A percentile compares a stretch with the other conserved stretches of the same genome.
Conservation (phyloP, 2,329 filamentous ascomycete species). For the Trichoderma polysporum region DNA sequence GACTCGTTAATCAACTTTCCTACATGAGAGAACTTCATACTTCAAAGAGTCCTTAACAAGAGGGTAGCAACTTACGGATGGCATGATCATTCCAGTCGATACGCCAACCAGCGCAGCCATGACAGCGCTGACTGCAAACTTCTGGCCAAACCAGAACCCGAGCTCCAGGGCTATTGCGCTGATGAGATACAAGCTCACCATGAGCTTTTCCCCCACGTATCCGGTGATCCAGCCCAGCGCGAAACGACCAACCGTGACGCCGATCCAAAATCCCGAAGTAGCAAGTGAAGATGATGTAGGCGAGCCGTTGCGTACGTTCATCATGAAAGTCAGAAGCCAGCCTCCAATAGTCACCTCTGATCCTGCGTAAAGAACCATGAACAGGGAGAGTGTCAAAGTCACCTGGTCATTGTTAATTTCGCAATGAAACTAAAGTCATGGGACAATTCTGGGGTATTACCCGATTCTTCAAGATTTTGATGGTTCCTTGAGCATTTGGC, state of each 20-base stretch:
- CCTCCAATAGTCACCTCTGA: conserved; percentile 73
- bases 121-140: conserved; percentile 72
- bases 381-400: conserved; percentile 36
- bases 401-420: not conserved
- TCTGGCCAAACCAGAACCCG: conserved; percentile 77
- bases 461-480: conserved; percentile 14
- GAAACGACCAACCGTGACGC: conserved; percentile 70
- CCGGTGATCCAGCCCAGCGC: conserved; percentile 71
- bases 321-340: conserved; percentile 86
- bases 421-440: not conserved
- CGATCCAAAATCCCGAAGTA: conserved; percentile 79
- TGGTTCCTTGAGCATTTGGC: not conserved
- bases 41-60: not conserved
- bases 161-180: conserved; percentile 65
- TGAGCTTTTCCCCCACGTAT: conserved; percentile 67
- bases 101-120: conserved; percentile 50
- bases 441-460: not conserved
- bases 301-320: conserved; percentile 64
- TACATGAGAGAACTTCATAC: not conserved
- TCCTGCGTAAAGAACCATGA: conserved; percentile 75
- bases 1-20: not conserved
- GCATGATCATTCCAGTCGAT: conserved; percentile 21
- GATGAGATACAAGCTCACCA: conserved; percentile 62
- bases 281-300: conserved; percentile 66
- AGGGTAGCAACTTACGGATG: conserved; percentile 7